phyloP scores from a whole-genome alignment of 2,329 filamentous ascomycete genomes.

The Aureobasidium sp. region DNA sequence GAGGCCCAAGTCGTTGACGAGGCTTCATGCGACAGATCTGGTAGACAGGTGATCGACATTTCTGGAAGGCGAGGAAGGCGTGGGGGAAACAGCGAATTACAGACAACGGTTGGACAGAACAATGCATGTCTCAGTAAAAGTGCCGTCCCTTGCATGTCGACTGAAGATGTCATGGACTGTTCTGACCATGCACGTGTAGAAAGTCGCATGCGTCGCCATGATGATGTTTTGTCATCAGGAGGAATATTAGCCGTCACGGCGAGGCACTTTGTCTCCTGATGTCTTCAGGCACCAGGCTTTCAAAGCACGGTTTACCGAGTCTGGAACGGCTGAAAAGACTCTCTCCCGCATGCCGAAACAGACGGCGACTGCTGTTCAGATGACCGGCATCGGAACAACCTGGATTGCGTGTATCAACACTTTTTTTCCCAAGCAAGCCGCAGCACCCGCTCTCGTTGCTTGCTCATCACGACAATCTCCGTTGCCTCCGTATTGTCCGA shows the following conservation, averaged over 20 bases:
- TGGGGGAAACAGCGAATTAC: conserved; percentile 5
- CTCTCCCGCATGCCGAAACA: conserved; percentile 6
- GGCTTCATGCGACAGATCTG: neutral
- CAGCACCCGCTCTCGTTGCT: conserved; percentile 6
- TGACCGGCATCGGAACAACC: neutral
- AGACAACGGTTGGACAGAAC: neutral
- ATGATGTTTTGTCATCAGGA: neutral
- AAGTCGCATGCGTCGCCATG: neutral
- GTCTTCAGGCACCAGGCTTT: neutral
- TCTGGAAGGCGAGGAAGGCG: conserved; percentile 6
- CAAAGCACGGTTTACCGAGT: conserved; percentile 2
- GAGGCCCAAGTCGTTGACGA: neutral
- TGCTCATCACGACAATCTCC: conserved; percentile 13
- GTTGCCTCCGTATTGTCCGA: conserved; percentile 10
- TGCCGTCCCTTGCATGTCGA: neutral
- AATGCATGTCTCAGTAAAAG: neutral
- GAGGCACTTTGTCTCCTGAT: neutral
- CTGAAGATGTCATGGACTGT: neutral
- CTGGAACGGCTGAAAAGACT: conserved; percentile 8
- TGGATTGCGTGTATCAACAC: conserved; percentile 5
- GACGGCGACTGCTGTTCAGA: neutral
- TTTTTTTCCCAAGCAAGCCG: conserved; percentile 3
- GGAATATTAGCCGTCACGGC: neutral
- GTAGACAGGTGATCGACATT: neutral
- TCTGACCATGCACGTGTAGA: too few relatives aligned